Percentiles rank a stretch among this genome's conserved stretches.
These are phyloP conservation scores for Tolypocladium amazonense DNA, from an alignment of 2,329 filamentous ascomycete genomes.

Conservation along the genomic window DNA sequence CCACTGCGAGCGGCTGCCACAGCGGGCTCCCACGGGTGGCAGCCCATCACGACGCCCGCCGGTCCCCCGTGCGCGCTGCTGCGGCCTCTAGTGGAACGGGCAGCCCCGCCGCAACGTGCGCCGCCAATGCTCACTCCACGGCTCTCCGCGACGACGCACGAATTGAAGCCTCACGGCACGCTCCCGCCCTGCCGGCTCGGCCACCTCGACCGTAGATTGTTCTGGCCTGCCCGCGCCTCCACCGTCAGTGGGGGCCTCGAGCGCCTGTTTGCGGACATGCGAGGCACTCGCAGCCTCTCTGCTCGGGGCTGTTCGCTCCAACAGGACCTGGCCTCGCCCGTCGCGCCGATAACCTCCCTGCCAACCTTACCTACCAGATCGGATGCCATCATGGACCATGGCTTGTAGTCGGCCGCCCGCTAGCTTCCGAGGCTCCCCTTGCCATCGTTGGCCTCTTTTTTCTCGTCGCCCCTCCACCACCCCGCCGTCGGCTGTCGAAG, in stretches of 20 bases:
- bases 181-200: background rate
- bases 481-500: background rate
- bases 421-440: background rate
- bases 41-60: conserved; percentile 19
- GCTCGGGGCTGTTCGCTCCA: background rate
- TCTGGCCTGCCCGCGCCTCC: background rate
- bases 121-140: conserved; percentile 5
- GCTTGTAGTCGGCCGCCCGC: background rate
- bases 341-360: background rate
- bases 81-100: conserved; percentile 15
- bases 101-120: background rate
- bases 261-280: no score
- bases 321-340: background rate
- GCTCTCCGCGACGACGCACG: background rate
- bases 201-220: background rate
- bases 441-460: background rate
- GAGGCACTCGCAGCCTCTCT: no score
- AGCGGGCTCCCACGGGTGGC: conserved; percentile 1
- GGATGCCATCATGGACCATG: background rate
- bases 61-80: conserved; percentile 19
- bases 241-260: background rate
- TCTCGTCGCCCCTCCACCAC: background rate
- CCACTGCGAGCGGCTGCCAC: background rate
- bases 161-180: background rate
- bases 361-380: background rate